Conservation (phyloP, 768 basidiomycete species). For the Leucosporidium yakuticum region DNA sequence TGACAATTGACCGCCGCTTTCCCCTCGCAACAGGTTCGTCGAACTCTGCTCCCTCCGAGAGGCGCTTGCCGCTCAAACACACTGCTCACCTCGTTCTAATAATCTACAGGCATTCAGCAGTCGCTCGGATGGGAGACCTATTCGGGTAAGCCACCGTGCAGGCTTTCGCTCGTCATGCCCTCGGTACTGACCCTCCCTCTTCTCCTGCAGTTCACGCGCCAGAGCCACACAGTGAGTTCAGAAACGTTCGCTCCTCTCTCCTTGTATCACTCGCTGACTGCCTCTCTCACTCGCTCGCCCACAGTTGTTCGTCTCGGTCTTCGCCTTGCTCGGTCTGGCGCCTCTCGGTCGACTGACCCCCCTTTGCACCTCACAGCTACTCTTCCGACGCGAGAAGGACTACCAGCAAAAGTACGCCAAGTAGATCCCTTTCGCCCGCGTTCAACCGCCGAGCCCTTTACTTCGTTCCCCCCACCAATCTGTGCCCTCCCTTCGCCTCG, state of each 20-base stretch:
- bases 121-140: too few species aligned
- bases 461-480: neutral
- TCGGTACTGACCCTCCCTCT: neutral
- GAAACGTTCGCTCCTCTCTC: neutral
- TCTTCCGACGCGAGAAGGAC: conserved; percentile 31
- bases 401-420: conserved; percentile 29
- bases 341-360: neutral
- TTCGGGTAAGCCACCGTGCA: too few species aligned
- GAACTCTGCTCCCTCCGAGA: too few species aligned
- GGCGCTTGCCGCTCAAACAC: too few species aligned
- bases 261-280: neutral
- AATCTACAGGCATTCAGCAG: too few species aligned
- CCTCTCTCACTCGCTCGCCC: too few species aligned
- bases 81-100: too few species aligned
- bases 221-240: neutral
- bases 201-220: neutral
- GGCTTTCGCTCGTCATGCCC: too few species aligned
- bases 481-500: neutral
- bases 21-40: too few species aligned
- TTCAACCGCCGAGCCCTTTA: neutral
- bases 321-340: neutral
- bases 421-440: neutral
- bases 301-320: neutral
- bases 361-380: conserved; percentile 6
- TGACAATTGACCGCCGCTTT: too few species aligned